Percentiles rank a stretch among this genome's conserved stretches.
Evolutionary conservation across 164 flowering plant genomes (phyloP).

Genomic region (Berberis thunbergii): DNA sequence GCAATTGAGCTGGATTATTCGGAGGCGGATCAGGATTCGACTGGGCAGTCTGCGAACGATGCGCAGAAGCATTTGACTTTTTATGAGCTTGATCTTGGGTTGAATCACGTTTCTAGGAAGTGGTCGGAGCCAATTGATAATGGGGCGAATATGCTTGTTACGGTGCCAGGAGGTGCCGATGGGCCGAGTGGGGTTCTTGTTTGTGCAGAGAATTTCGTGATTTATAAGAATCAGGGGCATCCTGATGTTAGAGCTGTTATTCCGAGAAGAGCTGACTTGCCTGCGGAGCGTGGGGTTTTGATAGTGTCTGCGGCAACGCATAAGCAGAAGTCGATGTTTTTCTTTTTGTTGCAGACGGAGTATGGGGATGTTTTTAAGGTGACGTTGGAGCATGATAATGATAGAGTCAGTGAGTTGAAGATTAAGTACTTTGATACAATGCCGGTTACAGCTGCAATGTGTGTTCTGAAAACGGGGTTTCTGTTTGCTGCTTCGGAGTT

Average conservation of each 20-base stretch:
- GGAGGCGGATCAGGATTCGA: constrained; percentile 58
- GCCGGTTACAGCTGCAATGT: constrained; percentile 78
- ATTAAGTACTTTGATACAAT: constrained; percentile 96
- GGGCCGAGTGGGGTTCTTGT: constrained; percentile 98
- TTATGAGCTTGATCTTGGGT: constrained; percentile 93
- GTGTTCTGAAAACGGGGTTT: constrained; percentile 79
- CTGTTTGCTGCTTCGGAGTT: constrained; percentile 97
- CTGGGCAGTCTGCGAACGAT: constrained; percentile 45
- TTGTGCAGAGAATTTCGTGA: constrained; percentile 96
- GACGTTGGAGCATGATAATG: constrained; percentile 69
- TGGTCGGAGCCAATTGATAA: constrained; percentile 97
- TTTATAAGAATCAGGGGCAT: constrained; percentile 97
- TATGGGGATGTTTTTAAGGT: constrained; percentile 96
- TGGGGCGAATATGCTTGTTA: constrained; percentile 93
- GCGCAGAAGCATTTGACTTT: constrained; percentile 94
- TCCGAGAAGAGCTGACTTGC: constrained; percentile 84
- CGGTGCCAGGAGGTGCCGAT: constrained; percentile 97
- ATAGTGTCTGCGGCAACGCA: constrained; percentile 90
- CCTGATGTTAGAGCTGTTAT: constrained; percentile 89
- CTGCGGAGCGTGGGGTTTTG: constrained; percentile 90
- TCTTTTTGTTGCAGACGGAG: constrained; percentile 92
- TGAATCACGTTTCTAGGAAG: constrained; percentile 91
- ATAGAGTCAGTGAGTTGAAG: constrained; percentile 71
- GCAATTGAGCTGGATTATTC: constrained; percentile 96
- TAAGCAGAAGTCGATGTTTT: constrained; percentile 79